Evolutionary conservation across 2,329 filamentous ascomycete species (phyloP).

Genomic region (Penicillium palitans): DNA sequence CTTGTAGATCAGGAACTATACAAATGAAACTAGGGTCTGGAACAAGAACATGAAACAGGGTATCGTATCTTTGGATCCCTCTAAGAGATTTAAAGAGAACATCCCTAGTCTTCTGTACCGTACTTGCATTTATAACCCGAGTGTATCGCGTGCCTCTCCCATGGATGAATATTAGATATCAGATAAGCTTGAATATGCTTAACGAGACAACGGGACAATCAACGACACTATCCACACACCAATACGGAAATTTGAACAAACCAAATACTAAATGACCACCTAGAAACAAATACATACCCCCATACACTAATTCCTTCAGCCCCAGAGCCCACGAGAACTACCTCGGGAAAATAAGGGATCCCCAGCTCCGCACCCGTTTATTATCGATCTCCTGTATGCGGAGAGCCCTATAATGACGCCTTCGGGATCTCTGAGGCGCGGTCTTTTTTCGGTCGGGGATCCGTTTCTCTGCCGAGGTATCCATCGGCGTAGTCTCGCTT

Average conservation of each 20-base stretch:
- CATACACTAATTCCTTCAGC: not conserved
- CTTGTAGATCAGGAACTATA: constrained; percentile 3
- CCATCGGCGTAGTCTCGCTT: constrained; percentile 26
- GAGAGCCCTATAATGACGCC: constrained; percentile 12
- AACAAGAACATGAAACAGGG: not conserved
- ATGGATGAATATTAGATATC: not conserved
- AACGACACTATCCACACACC: not conserved
- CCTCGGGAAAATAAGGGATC: constrained; percentile 33
- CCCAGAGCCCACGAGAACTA: constrained; percentile 27
- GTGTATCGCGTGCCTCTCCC: not conserved
- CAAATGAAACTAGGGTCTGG: not conserved
- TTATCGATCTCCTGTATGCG: constrained; percentile 7
- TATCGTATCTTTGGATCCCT: not conserved
- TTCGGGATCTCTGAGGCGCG: constrained; percentile 17
- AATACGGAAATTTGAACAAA: not conserved
- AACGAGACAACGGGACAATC: not conserved
- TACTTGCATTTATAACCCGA: not conserved
- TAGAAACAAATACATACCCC: not conserved
- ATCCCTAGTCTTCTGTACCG: not conserved
- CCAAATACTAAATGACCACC: not conserved
- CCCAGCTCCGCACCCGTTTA: constrained; percentile 8
- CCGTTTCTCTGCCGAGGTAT: constrained; percentile 13
- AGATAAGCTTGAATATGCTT: not conserved
- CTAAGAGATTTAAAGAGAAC: not conserved
- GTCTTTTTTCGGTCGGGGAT: constrained; percentile 17